These are phyloP conservation scores for Ilex aquifolium DNA, from an alignment of 257 asterid genomes.

Conservation along the genomic window DNA sequence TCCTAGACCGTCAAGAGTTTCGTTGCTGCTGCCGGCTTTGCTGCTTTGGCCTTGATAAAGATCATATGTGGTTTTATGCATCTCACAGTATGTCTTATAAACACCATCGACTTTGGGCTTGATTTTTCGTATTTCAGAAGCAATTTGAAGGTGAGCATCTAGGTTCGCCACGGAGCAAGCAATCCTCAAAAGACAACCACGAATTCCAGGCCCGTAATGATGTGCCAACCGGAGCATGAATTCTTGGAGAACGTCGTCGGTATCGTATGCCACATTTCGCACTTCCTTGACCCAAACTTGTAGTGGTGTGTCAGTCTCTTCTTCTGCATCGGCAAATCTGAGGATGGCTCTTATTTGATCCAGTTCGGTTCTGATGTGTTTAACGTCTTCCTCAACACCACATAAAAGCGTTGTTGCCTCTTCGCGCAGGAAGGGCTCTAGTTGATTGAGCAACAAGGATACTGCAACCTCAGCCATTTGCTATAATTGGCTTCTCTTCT, in stretches of 20 bases:
- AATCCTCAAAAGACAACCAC: constrained; percentile 1
- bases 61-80: too few species aligned
- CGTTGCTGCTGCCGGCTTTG: too few species aligned
- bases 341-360: constrained; percentile 16
- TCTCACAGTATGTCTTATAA: constrained; percentile 20
- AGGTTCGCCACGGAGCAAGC: not conserved
- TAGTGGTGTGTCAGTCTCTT: constrained; percentile 23
- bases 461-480: not conserved
- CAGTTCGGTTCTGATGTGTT: constrained; percentile 6
- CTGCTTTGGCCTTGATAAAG: not conserved
- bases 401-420: constrained; percentile 6
- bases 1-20: too few species aligned
- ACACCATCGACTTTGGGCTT: constrained; percentile 9
- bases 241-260: constrained; percentile 17
- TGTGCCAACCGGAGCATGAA: constrained; percentile 13
- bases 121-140: constrained; percentile 16
- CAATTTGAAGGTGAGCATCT: constrained; percentile 2
- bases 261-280: constrained; percentile 22
- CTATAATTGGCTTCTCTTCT: too few species aligned
- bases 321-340: constrained; percentile 20
- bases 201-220: not conserved
- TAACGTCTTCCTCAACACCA: constrained; percentile 12
- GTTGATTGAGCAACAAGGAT: constrained; percentile 3
- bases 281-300: constrained; percentile 27
- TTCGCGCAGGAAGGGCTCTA: constrained; percentile 13